phyloP scores from a whole-genome alignment of 805 yeast species.

The Naumovozyma castellii region DNA sequence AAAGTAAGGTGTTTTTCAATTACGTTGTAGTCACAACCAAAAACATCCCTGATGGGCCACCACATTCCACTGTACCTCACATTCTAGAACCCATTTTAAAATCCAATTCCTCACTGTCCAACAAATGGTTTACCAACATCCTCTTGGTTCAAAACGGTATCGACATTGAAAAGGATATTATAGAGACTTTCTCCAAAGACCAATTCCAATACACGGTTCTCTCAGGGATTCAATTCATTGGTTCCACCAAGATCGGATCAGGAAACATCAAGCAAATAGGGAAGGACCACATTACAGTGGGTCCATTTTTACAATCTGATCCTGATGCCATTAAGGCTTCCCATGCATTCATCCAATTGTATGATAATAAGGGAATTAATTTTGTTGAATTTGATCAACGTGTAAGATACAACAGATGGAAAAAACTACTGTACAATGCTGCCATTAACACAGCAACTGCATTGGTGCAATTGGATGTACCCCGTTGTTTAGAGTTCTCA shows the following conservation, averaged over 20 bases:
- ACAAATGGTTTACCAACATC: conserved; percentile 32
- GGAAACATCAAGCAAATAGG: conserved; percentile 44
- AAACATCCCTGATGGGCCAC: conserved; percentile 54
- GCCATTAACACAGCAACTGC: conserved; percentile 53
- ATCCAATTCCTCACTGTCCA: conserved; percentile 16
- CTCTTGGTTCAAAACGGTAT: conserved; percentile 62
- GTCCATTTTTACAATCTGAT: conserved; percentile 39
- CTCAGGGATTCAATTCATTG: conserved; percentile 58
- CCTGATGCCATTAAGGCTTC: conserved; percentile 30
- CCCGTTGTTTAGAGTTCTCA: conserved; percentile 39
- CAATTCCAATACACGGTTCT: conserved; percentile 28
- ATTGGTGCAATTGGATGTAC: conserved; percentile 46
- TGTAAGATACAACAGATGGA: conserved; percentile 47
- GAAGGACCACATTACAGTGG: conserved; percentile 41
- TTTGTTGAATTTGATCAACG: conserved; percentile 33
- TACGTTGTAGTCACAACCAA: conserved; percentile 57
- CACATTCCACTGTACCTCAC: conserved; percentile 38
- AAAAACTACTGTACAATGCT: conserved; percentile 58
- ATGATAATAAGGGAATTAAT: conserved; percentile 36
- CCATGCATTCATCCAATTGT: conserved; percentile 32
- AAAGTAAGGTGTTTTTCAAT: conserved; percentile 39
- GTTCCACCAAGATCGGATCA: conserved; percentile 41
- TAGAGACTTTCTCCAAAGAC: conserved; percentile 36
- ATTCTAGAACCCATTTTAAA: conserved; percentile 43
- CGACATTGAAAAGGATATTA: conserved; percentile 49